Evolutionary conservation across 2,329 filamentous ascomycete genomes (phyloP), one percentile per base, ranked within the genome.

Genomic region (Xylariaceae sp.): DNA sequence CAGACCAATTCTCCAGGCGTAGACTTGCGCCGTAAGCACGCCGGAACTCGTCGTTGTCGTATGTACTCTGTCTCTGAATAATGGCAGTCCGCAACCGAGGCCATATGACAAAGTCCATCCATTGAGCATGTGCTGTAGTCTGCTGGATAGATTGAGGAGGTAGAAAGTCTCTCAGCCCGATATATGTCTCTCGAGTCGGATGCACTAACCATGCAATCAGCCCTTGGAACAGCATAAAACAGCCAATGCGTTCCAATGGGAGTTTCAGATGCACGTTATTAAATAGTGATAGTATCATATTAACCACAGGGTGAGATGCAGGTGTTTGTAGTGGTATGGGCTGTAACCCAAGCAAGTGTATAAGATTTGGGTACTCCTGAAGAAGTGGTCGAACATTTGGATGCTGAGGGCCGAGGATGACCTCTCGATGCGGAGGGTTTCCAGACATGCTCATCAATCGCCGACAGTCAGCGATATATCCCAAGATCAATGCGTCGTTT

Each of bases 41-140:
- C 39, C 64, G 63, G 41, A 73, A 73, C 46, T 73, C 69, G 2
- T 66, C 62, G 7, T 66, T 73, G 39, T 64, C 66, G 50, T 74
- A 75, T 5, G 64, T 45, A 14, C 66, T 61, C 50, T 70, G 72
- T 18, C 66, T 66, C 43, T 66, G 60, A 19, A 71, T 70, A 43
- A 69, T 60, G 39, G 60, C 64, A 47, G 70, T 67, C 50, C 69
- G 68, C 22, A 74, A 56, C 34, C 63, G 60, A 19, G 62, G 61
- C 66, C 67, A 71, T 12, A 69, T 50, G 17, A 69, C 50, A 6
- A 67, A 60, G 47, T 70, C 62, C 31, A 74, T 61, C 65, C 69
- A 70, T 41, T 65, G 62, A 10, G 56, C 57, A 50, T 70, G 69
- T 6, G 60, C 56, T 18, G 60, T 56, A 46, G 51, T 60, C 44